A percentile compares a stretch with the other conserved stretches of the same genome.
These are phyloP conservation scores for Clarireedia monteithiana DNA, from an alignment of 2,329 filamentous ascomycete species.

Conservation along the genomic window DNA sequence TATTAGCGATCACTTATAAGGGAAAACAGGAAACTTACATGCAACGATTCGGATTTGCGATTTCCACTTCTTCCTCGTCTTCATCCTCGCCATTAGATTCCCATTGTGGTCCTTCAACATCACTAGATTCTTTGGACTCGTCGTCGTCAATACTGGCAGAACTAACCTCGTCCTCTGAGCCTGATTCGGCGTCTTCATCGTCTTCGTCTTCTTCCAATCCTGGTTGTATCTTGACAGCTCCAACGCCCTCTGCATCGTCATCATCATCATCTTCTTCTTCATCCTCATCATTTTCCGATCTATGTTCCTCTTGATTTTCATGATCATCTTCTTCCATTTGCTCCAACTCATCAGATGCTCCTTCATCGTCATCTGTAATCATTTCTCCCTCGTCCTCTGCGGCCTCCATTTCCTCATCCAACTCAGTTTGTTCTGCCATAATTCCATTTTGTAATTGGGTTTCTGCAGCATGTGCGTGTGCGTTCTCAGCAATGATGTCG, in stretches of 20 bases:
- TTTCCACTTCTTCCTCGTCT: constrained; percentile 46
- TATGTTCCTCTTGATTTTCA: constrained; percentile 33
- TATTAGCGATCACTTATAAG: constrained; percentile 15
- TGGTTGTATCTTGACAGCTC: constrained; percentile 30
- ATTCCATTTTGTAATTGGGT: constrained; percentile 29
- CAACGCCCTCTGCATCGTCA: constrained; percentile 29
- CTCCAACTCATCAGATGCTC: constrained; percentile 17
- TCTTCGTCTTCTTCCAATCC: constrained; percentile 29
- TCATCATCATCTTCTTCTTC: constrained; percentile 36
- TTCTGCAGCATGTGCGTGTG: constrained; percentile 29
- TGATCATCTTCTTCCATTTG: constrained; percentile 35
- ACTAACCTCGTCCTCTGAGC: constrained; percentile 23
- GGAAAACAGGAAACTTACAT: constrained; percentile 42
- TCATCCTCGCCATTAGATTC: constrained; percentile 40
- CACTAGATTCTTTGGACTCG: constrained; percentile 48
- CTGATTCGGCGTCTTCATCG: constrained; percentile 31
- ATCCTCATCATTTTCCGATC: constrained; percentile 34
- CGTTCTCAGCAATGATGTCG: constrained; percentile 23
- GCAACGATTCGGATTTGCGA: constrained; percentile 50
- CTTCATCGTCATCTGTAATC: constrained; percentile 26
- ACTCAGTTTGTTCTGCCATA: constrained; percentile 18
- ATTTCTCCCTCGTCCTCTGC: constrained; percentile 26
- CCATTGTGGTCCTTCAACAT: constrained; percentile 50
- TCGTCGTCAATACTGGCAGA: constrained; percentile 23
- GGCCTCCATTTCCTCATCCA: constrained; percentile 16